Conservation (phyloP, 2,329 filamentous ascomycete species). For the Coniosporium tulheliwenetii region DNA sequence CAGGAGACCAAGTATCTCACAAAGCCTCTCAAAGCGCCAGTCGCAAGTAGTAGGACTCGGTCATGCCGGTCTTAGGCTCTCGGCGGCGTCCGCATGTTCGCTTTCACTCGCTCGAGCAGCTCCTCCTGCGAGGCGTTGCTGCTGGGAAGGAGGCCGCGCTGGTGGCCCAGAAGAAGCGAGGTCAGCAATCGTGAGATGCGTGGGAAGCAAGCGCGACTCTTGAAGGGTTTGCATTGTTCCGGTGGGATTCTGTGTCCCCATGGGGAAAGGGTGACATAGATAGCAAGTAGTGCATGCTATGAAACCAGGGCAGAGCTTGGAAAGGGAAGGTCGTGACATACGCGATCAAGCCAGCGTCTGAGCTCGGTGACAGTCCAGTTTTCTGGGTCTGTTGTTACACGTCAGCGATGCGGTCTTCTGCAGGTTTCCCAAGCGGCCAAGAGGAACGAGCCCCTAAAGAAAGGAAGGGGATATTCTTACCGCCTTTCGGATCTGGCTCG, state of each 20-base stretch:
- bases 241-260: too few relatives aligned
- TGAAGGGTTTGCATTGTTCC: not conserved
- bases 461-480: slow-evolving; percentile 27
- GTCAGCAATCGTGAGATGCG: not conserved
- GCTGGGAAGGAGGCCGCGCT: slow-evolving; percentile 50
- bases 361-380: slow-evolving; percentile 71
- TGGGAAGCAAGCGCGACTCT: slow-evolving; percentile 2
- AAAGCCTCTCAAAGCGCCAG: too few relatives aligned
- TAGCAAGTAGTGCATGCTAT: not conserved
- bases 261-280: not conserved
- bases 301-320: not conserved
- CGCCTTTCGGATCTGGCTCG: slow-evolving; percentile 59
- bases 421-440: not conserved
- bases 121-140: slow-evolving; percentile 44
- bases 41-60: too few relatives aligned
- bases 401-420: not conserved
- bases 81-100: slow-evolving; percentile 41
- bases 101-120: slow-evolving; percentile 51
- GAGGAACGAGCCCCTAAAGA: not conserved
- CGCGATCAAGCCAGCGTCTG: slow-evolving; percentile 63
- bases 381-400: slow-evolving; percentile 36
- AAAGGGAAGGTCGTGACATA: slow-evolving; percentile 30
- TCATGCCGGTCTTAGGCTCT: not conserved
- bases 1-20: too few relatives aligned
- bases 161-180: not conserved